phyloP scores from a whole-genome alignment of 192 early-diverging fungal genomes.

The Coemansia aciculifera region DNA sequence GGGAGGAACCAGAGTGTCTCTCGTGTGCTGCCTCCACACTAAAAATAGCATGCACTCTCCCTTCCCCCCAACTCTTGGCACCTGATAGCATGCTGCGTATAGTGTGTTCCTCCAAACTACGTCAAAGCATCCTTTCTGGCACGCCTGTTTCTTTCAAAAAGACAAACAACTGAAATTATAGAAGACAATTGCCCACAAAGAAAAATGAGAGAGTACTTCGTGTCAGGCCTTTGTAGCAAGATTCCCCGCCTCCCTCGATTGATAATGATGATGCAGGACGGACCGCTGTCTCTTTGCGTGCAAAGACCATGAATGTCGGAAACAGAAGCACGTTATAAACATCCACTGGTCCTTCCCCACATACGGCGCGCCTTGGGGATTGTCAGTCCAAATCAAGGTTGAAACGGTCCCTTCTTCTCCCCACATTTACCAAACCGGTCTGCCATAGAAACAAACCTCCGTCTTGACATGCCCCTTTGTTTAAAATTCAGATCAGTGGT shows the following conservation, averaged over 20 bases:
- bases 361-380: background rate
- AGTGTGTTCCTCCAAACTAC: background rate
- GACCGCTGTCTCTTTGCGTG: background rate
- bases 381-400: background rate
- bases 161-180: background rate
- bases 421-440: background rate
- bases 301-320: conserved; percentile 4
- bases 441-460: background rate
- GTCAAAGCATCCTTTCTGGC: conserved; percentile 7
- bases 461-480: background rate
- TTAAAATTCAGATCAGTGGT: background rate
- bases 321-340: background rate
- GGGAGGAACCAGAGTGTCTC: background rate
- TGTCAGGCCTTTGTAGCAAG: conserved; percentile 1
- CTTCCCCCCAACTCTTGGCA: conserved; percentile 10
- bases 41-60: conserved; percentile 11
- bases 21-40: background rate
- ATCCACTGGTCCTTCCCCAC: background rate
- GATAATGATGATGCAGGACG: conserved; percentile 2
- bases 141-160: background rate
- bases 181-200: background rate
- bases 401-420: conserved; percentile 1
- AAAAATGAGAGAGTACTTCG: background rate
- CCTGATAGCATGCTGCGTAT: conserved; percentile 2
- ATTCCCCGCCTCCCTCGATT: background rate